Evolutionary conservation across 371 early-diverging fungal genomes (phyloP), one percentile per base, ranked within the genome.

Genomic region (Haplosporangium sp.): DNA sequence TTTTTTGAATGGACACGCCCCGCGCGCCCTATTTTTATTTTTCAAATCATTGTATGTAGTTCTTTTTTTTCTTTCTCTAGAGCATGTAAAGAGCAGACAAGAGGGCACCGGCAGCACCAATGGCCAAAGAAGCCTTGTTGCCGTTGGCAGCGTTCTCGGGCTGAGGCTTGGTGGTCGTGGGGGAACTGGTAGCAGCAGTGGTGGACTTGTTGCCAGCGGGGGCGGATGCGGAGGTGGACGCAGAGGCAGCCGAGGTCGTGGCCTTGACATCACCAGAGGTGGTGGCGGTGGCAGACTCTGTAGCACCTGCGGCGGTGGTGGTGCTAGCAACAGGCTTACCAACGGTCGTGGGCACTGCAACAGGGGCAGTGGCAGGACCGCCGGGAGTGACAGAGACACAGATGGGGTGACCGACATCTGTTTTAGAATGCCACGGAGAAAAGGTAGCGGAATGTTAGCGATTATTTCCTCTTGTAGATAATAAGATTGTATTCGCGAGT

Each of bases 61-160:
- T 45, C n/a, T 14, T 48, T 47, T 18, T n/a, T 51, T 29, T 61
- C 13, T 8, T 11, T 42, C n/a, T 45, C 61, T 71, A 71, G 29
- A 71, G 72, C 65, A 71, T 59, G 65, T 71, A 71, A 16, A 55
- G 65, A 53, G 40, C 72, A 14, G 72, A 71, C 38, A 61, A 51
- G 23, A 71, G 55, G 12, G 60, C 50, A 64, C 72, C 72, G 41
- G 61, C 60, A 55, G 61, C 65, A 21, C 59, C 72, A 20, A 71
- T 36, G 45, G 56, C 45, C 21, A 71, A 48, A 6, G 72, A 61
- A 9, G 50, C 59, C 63, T 63, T 69, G 69, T 51, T 69, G 13
- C 45, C 63, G 38, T 41, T 55, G 3, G 63, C 69, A 46, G 56
- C 43, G 48, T 40, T 56, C 29, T 29, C 29, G 29, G 29, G 1